Conservation (phyloP, 2,329 filamentous ascomycete genomes). For the Penicillium decumbens region DNA sequence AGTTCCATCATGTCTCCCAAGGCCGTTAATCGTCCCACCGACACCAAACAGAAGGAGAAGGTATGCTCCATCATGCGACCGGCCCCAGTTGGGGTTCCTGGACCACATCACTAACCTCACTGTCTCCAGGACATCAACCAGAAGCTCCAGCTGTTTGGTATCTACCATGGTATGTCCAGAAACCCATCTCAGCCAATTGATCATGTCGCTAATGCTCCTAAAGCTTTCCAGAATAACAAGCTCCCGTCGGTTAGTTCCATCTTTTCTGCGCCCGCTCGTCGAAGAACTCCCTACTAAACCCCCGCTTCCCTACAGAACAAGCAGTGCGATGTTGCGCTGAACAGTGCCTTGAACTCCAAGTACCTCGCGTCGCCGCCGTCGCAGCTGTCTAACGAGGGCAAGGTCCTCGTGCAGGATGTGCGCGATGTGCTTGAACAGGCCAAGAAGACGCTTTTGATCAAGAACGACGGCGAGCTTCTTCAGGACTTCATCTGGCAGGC, state of each 20-base stretch:
- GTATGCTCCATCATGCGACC: constrained; percentile 31
- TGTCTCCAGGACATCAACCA: constrained; percentile 65
- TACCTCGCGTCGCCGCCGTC: constrained; percentile 65
- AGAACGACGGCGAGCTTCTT: constrained; percentile 89
- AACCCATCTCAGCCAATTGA: neutral
- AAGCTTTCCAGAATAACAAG: constrained; percentile 82
- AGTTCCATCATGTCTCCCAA: constrained; percentile 28
- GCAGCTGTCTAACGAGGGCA: constrained; percentile 78
- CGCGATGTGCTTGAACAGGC: constrained; percentile 76
- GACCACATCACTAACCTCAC: neutral
- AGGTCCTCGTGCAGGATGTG: constrained; percentile 70
- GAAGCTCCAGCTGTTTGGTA: constrained; percentile 94
- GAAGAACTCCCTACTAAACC: constrained; percentile 9
- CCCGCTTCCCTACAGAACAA: constrained; percentile 60
- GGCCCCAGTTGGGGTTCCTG: neutral
- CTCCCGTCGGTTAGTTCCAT: constrained; percentile 68
- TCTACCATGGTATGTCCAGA: constrained; percentile 56
- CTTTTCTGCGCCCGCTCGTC: neutral
- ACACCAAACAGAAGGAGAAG: constrained; percentile 71
- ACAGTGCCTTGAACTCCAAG: constrained; percentile 73
- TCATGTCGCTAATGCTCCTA: constrained; percentile 12
- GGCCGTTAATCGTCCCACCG: constrained; percentile 66
- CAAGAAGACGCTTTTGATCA: constrained; percentile 78
- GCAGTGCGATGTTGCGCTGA: constrained; percentile 91
- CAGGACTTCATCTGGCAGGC: constrained; percentile 98